Base-by-base conservation (phyloP, 2,329 filamentous ascomycete genomes). In the Scytalidium lignicola region DNA sequence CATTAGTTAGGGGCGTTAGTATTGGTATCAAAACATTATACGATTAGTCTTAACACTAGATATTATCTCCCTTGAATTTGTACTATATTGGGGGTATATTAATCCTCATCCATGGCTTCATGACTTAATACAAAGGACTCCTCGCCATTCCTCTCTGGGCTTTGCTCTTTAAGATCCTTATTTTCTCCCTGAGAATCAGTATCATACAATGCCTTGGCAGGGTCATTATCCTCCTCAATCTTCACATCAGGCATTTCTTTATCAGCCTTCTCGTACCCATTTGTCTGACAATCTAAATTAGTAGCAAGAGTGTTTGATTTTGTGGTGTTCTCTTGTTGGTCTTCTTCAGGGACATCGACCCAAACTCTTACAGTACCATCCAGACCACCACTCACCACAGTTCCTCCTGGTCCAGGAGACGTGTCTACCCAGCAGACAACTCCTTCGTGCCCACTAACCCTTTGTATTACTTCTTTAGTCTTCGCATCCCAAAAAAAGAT, bases 401-500 rank as follows among this genome's bases (percentile, higher is more conserved):
- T 70, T 18, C 76, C 68, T 32, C 70, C 70, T 45, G 73, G 72
- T 9, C 70, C 71, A 21, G 73, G 72, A 61, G 79, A 79, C 6
- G 82, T 78, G 55, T 86, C 82, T 21, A 85, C 82, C 79, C 82
- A 85, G 61, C 84, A 83, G 53, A 81, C 82, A 22, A 83, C 78
- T 18, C 78, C 79, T 28, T 73, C 65, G 57, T 78, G 73, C 32
- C 79, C 79, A 23, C 64, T 62, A 8, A 84, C 69, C 13, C 76
- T 72, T 73, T 96, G 91, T 18, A 96, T 71, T 2, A 95, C 72
- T 48, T 86, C 83, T 68, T 97, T 99, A 62, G 76, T 88, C 52
- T 80, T 83, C 13, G 96, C 89, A 60, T 97, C 90, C 93, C 93
- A 99, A 47, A 95, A 78, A 15, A 95, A 74, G 10, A 96, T 79